These are phyloP conservation scores for Zygotorulaspora florentina DNA, from an alignment of 805 yeast genomes.

Conservation along the genomic window DNA sequence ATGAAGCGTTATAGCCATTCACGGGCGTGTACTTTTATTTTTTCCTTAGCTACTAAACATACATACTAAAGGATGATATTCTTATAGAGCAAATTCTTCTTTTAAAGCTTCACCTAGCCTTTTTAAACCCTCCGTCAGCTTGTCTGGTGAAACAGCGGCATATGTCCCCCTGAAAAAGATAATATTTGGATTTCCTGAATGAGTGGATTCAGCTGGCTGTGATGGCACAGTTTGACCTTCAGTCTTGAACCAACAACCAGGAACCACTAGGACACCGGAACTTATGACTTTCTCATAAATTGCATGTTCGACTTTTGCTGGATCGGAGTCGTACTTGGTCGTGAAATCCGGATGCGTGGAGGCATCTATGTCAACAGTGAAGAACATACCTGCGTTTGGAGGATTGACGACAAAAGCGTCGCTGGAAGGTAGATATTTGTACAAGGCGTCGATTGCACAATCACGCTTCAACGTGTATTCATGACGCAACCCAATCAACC, in stretches of 20 bases:
- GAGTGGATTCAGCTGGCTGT: constrained; percentile 44
- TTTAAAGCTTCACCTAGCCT: constrained; percentile 63
- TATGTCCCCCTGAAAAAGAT: constrained; percentile 84
- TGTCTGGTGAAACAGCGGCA: constrained; percentile 75
- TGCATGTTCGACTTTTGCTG: constrained; percentile 58
- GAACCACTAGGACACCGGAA: constrained; percentile 67
- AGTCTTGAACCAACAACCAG: constrained; percentile 77
- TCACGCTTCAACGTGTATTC: constrained; percentile 89
- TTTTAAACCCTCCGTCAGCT: constrained; percentile 55
- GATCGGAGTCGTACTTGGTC: constrained; percentile 53
- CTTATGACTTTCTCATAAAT: constrained; percentile 58
- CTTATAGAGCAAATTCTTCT: constrained; percentile 42
- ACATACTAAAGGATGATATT: background rate
- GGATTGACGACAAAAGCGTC: constrained; percentile 40
- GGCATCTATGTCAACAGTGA: constrained; percentile 69
- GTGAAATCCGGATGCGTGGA: constrained; percentile 72
- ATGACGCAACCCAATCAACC: constrained; percentile 79
- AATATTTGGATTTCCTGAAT: constrained; percentile 41
- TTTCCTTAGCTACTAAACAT: too few species aligned
- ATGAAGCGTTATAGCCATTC: background rate
- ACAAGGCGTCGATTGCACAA: constrained; percentile 72
- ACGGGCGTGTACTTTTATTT: too few species aligned
- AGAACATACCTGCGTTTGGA: constrained; percentile 87
- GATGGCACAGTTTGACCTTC: constrained; percentile 54
- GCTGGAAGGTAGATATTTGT: constrained; percentile 43